Base-by-base conservation (phyloP, 805 yeast genomes). In the Sporopachydermia lactativora region DNA sequence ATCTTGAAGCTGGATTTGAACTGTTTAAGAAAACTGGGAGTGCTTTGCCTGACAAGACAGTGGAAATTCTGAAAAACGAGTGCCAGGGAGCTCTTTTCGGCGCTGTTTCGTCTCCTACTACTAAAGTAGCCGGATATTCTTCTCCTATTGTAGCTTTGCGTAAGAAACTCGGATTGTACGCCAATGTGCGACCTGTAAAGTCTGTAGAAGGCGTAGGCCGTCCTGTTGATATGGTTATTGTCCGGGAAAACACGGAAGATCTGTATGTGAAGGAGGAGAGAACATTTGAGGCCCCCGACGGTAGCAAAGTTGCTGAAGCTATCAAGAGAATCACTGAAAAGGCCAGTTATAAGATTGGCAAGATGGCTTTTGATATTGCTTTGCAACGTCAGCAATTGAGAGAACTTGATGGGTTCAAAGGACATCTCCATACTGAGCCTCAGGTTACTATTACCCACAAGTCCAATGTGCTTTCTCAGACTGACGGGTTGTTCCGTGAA, bases 71-170 rank as follows among this genome's bases (percentile, higher is more conserved):
- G 59, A 71, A 78, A 55, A 65, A 69, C 19, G 78, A 81, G 49
- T 92, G 98, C 64, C 95, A 92, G 54, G 97, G 96, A 67, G 98
- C 97, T 15, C 70, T 92, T 42, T 92, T 92, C 54, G 98, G 98
- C 52, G 95, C 98, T 43, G 98, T 92, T 42, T 84, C 86, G n/a
- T 86, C 96, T 15, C 98, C 98, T 49, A 71, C 95, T 37, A 76
- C 79, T 52, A 86, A 86, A 64, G 97, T 92, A 37, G 92, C 73
- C 38, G 98, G 98, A 41, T 92, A 92, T 68, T 88, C 96, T 15
- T 89, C 97, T 19, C 98, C 98, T 51, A 89, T 92, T 60, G 98
- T 92, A 42, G 97, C 97, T n/a, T 71, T 92, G 56, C 81, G 98
- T 68, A 92, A 89, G 74, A 83, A 82, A 62, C 57, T 92, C 62